These are phyloP conservation scores for Saitozyma sp. DNA, from an alignment of 768 basidiomycete genomes.

Conservation along the genomic window DNA sequence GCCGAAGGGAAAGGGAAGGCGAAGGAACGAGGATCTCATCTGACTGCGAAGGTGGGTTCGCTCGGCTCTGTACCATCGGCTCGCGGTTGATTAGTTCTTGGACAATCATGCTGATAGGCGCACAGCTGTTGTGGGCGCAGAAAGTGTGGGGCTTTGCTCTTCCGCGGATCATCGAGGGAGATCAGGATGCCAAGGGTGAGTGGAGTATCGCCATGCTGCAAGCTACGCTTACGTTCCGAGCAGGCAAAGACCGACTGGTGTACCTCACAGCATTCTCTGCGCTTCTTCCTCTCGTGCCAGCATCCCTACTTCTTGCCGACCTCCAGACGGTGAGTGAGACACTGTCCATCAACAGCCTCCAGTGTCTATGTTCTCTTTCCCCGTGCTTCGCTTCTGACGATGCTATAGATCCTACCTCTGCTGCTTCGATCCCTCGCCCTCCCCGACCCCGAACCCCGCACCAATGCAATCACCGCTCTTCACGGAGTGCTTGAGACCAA, in stretches of 20 bases:
- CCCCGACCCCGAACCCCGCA: constrained; percentile 69
- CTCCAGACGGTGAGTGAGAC: constrained; percentile 58
- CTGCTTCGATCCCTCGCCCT: constrained; percentile 81
- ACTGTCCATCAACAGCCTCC: neutral
- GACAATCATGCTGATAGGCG: constrained; percentile 3
- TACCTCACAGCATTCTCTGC: constrained; percentile 81
- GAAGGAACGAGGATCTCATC: constrained; percentile 74
- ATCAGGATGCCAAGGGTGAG: constrained; percentile 62
- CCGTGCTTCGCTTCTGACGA: neutral
- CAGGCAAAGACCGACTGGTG: constrained; percentile 57
- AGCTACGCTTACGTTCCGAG: neutral
- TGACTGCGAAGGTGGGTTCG: constrained; percentile 68
- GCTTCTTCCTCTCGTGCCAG: constrained; percentile 76
- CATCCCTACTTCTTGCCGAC: constrained; percentile 68
- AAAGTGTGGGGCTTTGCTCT: constrained; percentile 68
- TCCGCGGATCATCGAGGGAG: constrained; percentile 71
- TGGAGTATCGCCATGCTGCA: neutral
- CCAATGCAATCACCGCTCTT: constrained; percentile 77
- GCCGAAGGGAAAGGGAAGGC: constrained; percentile 61
- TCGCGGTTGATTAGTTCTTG: neutral
- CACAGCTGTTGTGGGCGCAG: constrained; percentile 55
- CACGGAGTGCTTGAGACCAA: constrained; percentile 66
- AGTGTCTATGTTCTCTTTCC: too few species aligned
- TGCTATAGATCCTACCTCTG: constrained; percentile 75
- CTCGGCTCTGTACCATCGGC: neutral